These are phyloP conservation scores for Parathielavia hyrcaniae DNA, from an alignment of 495 filamentous ascomycete species.

Conservation along the genomic window DNA sequence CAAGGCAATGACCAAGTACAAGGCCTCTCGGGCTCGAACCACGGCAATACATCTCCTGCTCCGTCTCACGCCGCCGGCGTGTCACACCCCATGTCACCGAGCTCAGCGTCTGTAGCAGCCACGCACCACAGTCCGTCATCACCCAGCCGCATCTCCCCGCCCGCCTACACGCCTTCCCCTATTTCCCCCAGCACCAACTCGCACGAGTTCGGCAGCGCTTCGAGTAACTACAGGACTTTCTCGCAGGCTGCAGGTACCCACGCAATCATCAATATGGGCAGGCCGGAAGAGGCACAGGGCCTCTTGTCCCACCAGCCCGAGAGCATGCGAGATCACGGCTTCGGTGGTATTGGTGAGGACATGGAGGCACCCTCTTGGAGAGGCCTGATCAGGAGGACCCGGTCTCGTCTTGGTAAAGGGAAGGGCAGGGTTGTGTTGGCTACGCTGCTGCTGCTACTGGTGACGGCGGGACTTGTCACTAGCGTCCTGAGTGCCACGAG, in stretches of 20 bases:
- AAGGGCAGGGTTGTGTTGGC: conserved; percentile 23
- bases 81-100: conserved; percentile 9
- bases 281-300: conserved; percentile 33
- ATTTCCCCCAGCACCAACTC: conserved; percentile 24
- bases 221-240: conserved; percentile 41
- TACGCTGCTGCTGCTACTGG: conserved; percentile 27
- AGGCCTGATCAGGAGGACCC: conserved; percentile 27
- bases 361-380: conserved; percentile 28
- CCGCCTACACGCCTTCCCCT: conserved; percentile 42
- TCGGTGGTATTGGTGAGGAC: neutral
- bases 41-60: conserved; percentile 1
- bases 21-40: neutral
- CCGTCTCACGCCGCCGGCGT: conserved; percentile 6
- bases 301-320: conserved; percentile 36
- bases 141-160: conserved; percentile 32
- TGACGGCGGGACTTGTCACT: conserved; percentile 28
- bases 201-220: conserved; percentile 5
- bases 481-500: conserved; percentile 18
- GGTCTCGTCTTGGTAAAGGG: conserved; percentile 24
- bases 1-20: conserved; percentile 12
- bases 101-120: conserved; percentile 15
- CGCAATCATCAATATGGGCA: conserved; percentile 32
- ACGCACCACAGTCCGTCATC: conserved; percentile 26
- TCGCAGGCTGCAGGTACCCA: conserved; percentile 1
- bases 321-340: conserved; percentile 33